Base-by-base conservation (phyloP, 108 stramenopile genomes). In the Pinguiococcus pyrenoidosus region DNA sequence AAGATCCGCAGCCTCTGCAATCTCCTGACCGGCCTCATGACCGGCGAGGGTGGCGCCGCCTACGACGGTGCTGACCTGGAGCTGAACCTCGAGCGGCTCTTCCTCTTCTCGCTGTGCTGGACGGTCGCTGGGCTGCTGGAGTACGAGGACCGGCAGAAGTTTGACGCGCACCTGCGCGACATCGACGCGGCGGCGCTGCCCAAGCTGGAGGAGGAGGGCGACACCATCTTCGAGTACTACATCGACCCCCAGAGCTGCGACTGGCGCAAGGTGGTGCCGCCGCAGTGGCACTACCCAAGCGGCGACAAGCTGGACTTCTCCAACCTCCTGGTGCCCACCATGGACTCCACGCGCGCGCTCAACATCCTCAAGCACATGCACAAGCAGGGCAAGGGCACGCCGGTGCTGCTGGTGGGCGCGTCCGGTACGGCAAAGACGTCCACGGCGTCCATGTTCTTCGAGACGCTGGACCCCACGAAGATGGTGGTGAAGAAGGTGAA, bases 401-500 rank as follows among this genome's bases (percentile, higher is more conserved):
- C 84, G 0, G 74, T 83, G 29, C 69, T 85, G 38, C 68, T 88
- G 37, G 79, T 84, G 22, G 87, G 87, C 23, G 84, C 81, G 10
- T 81, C 82, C 46, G 87, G 87, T 8, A 88, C 87, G 22, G 87
- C 87, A 5, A 88, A 88, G 67, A 88, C 87, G 4, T 82, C 81
- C 22, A 81, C 80, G 21, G 77, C 78, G 33, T 71, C 83, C 32
- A 88, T 88, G 84, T 88, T 82, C 62, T 71, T 71, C 53, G 17
- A 53, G 10, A 70, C 65, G 55, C 76, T 80, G 44, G 76, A 82
- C 42, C 69, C 79, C 1, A 51, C 52, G 32, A 44, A 53, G 35
- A 80, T 77, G 59, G 46, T 82, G 12, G 72, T 84, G 40, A 78
- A 81, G 68, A 53, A 70, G 32, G 74, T 85, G 49, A 88, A 88